Base-by-base conservation (phyloP, 345 rosid genomes). In the Salix suchowensis region DNA sequence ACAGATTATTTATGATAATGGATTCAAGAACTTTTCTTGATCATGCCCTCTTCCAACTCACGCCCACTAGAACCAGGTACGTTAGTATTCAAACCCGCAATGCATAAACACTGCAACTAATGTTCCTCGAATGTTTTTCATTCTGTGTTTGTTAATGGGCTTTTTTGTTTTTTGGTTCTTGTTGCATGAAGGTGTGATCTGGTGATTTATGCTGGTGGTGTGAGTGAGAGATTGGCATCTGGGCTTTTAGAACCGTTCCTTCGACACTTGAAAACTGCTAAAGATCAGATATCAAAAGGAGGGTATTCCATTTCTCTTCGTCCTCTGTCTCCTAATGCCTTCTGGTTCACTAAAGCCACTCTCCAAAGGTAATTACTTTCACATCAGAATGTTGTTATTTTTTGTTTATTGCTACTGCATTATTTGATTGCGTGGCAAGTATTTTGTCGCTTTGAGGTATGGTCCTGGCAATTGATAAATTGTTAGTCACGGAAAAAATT, bases 41-140 rank as follows among this genome's bases (percentile, higher is more conserved):
- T 71, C 86, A 89, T 84, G 96, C 82, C 82, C 89, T 96, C 77
- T 96, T 96, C 75, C 99, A 93, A 76, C 97, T 96, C 86, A 93
- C 99, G 54, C 98, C 98, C 66, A 96, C 99, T 65, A 92, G 96
- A 82, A 96, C 98, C 83, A 96, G 99, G 99, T 96, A 88, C 36
- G 46, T 23, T 50, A 36, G n/a, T 16, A 66, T 14, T 23, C 19
- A 18, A 24, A 3, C 13, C 30, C 44, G 32, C 14, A 24, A 46
- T 46, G 26, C 30, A 37, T 36, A 21, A 14, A 14, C 48, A 6
- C 5, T 6, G 24, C 61, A 2, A 1, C 18, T 40, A 26, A 6
- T 32, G 36, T 4, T 11, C 44, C 16, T 40, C 15, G n/a, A 21
- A 6, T 12, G 12, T 26, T 39, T 64, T 40, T 19, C 42, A 2